A percentile compares a stretch with the other conserved stretches of the same genome.
Evolutionary conservation across 805 yeast species (phyloP).

Genomic region (Ogataea nakhonphanomensis): DNA sequence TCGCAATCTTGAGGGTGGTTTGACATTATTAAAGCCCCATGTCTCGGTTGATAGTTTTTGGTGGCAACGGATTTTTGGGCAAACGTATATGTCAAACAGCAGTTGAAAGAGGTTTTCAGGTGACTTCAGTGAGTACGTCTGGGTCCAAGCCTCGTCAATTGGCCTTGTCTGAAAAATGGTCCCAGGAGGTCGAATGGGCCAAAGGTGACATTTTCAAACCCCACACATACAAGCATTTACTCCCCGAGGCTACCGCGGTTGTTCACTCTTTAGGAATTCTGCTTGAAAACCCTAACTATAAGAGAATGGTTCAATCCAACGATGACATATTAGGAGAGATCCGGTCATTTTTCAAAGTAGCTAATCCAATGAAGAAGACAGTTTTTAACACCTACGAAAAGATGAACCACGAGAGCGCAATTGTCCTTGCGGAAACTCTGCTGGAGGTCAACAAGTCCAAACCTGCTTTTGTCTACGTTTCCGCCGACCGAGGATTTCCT

Average conservation of each 20-base stretch:
- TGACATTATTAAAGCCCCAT: conserved; percentile 7
- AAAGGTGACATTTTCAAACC: conserved; percentile 69
- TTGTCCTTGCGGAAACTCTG: conserved; percentile 58
- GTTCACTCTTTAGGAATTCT: conserved; percentile 83
- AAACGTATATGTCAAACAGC: conserved; percentile 68
- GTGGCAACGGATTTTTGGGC: conserved; percentile 85
- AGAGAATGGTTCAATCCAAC: conserved; percentile 42
- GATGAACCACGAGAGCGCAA: conserved; percentile 67
- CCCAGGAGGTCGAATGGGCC: conserved; percentile 59
- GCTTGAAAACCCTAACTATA: conserved; percentile 67
- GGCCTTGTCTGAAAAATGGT: conserved; percentile 43
- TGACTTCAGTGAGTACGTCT: conserved; percentile 57
- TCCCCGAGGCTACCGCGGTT: conserved; percentile 56
- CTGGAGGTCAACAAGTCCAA: conserved; percentile 19
- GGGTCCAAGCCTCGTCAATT: conserved; percentile 47
- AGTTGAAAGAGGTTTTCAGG: conserved; percentile 56
- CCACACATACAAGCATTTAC: conserved; percentile 44
- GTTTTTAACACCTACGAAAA: conserved; percentile 52
- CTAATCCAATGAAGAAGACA: conserved; percentile 59
- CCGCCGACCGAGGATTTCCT: conserved; percentile 75
- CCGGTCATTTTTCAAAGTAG: conserved; percentile 42
- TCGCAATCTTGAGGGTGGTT: background rate
- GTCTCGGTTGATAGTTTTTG: conserved; percentile 56
- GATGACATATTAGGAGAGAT: conserved; percentile 33
- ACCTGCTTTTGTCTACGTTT: conserved; percentile 63